phyloP scores from a whole-genome alignment of 176 grass and related monocot species.

The Eleusine indica region DNA sequence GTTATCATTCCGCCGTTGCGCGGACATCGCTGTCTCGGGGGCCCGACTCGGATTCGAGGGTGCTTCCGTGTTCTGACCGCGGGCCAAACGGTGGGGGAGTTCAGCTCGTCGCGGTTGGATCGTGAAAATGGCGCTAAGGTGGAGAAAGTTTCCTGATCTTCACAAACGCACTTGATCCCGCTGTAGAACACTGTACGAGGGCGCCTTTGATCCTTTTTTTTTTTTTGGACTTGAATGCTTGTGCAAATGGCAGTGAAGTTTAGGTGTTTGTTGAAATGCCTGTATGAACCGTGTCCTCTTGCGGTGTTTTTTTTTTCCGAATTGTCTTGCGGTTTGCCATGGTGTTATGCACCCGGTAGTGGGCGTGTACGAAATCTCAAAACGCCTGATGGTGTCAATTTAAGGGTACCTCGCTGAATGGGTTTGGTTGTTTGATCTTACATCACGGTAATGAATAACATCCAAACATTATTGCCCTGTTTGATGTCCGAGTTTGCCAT shows the following conservation, averaged over 20 bases:
- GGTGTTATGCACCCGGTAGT: not conserved
- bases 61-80: not conserved
- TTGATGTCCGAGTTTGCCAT: not conserved
- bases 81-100: not conserved
- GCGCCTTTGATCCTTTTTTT: not conserved
- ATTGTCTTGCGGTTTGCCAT: too few species aligned
- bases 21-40: not conserved
- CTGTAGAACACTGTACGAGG: not conserved
- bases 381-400: not conserved
- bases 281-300: not conserved
- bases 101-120: not conserved
- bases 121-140: not conserved
- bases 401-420: not conserved
- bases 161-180: not conserved
- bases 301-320: not conserved
- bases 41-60: not conserved
- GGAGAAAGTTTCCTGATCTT: not conserved
- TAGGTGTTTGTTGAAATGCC: slow-evolving; percentile 45
- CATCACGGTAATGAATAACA: not conserved
- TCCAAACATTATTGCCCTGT: not conserved
- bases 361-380: not conserved
- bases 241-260: not conserved
- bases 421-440: not conserved
- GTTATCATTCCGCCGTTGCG: not conserved
- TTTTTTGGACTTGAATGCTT: not conserved